Evolutionary conservation across 768 basidiomycete genomes (phyloP).

Genomic region (Lactifluus hygrophoroides): DNA sequence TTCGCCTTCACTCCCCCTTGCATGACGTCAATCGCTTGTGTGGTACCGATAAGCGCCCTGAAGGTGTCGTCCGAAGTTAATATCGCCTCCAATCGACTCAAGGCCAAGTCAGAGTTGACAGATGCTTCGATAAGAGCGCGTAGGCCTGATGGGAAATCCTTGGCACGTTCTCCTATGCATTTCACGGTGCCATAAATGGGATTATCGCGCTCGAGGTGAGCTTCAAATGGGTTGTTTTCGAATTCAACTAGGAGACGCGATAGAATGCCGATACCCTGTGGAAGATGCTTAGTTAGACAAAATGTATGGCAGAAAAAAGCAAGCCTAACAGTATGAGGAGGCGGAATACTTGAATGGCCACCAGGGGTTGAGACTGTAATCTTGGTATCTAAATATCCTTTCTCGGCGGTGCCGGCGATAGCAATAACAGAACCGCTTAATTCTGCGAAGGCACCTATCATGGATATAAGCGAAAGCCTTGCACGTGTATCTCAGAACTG

Average conservation of each 20-base stretch:
- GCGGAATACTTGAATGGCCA: slow-evolving; percentile 83
- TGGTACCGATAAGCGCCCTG: slow-evolving; percentile 27
- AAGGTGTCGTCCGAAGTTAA: slow-evolving; percentile 24
- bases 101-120: slow-evolving; percentile 24
- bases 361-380: slow-evolving; percentile 64
- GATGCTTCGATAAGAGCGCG: slow-evolving; percentile 26
- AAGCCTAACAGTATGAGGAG: slow-evolving; percentile 57
- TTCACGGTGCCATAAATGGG: slow-evolving; percentile 31
- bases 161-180: slow-evolving; percentile 37
- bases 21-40: slow-evolving; percentile 33
- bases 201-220: slow-evolving; percentile 27
- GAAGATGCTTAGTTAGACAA: neutral
- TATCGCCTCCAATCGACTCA: slow-evolving; percentile 30
- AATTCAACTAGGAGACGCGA: slow-evolving; percentile 29
- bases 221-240: slow-evolving; percentile 12
- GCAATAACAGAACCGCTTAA: slow-evolving; percentile 49
- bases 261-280: slow-evolving; percentile 65
- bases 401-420: slow-evolving; percentile 59
- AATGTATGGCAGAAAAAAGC: neutral
- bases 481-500: slow-evolving; percentile 17
- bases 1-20: slow-evolving; percentile 38
- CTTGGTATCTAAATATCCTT: slow-evolving; percentile 56
- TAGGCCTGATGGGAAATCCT: slow-evolving; percentile 28
- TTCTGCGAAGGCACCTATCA: slow-evolving; percentile 41
- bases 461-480: neutral